Percentiles rank a stretch among this genome's conserved stretches.
Conservation (phyloP, 225 moss, liverwort and hornwort genomes). For the Asterella californica region DNA sequence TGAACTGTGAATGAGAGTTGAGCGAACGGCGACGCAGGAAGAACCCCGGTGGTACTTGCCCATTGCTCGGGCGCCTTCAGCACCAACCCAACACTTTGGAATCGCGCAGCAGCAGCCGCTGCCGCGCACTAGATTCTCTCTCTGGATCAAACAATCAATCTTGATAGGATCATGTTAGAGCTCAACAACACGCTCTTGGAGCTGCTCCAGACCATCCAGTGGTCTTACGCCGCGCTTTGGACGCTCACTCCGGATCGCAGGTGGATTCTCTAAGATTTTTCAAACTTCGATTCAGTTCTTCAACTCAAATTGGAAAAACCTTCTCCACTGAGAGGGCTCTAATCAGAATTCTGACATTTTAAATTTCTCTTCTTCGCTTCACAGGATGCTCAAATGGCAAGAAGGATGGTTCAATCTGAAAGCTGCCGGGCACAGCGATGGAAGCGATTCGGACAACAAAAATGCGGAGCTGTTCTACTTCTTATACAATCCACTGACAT, state of each 20-base stretch:
- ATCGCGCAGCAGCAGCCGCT: slow-evolving; percentile 19
- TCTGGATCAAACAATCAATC: slow-evolving; percentile 25
- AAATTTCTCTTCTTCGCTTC: background rate
- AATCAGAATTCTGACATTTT: background rate
- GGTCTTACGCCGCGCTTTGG: slow-evolving; percentile 48
- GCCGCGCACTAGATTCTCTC: slow-evolving; percentile 11
- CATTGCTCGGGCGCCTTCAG: slow-evolving; percentile 32
- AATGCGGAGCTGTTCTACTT: slow-evolving; percentile 29
- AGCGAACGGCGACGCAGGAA: slow-evolving; percentile 24
- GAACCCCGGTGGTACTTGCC: slow-evolving; percentile 39
- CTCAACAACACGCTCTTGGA: slow-evolving; percentile 33
- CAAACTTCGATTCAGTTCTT: background rate
- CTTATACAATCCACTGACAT: slow-evolving; percentile 31
- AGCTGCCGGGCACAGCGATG: slow-evolving; percentile 18
- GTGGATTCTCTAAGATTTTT: slow-evolving; percentile 23
- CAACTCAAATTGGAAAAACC: no score
- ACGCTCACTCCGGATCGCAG: slow-evolving; percentile 26
- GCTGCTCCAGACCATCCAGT: slow-evolving; percentile 33
- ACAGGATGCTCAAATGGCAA: slow-evolving; percentile 41
- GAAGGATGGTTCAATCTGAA: slow-evolving; percentile 33
- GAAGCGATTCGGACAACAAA: background rate
- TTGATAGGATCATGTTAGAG: slow-evolving; percentile 13
- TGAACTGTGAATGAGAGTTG: slow-evolving; percentile 32
- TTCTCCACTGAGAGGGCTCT: background rate
- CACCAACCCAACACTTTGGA: background rate